Evolutionary conservation across 805 yeast genomes (phyloP).

Genomic region (Hanseniaspora clermontiae): DNA sequence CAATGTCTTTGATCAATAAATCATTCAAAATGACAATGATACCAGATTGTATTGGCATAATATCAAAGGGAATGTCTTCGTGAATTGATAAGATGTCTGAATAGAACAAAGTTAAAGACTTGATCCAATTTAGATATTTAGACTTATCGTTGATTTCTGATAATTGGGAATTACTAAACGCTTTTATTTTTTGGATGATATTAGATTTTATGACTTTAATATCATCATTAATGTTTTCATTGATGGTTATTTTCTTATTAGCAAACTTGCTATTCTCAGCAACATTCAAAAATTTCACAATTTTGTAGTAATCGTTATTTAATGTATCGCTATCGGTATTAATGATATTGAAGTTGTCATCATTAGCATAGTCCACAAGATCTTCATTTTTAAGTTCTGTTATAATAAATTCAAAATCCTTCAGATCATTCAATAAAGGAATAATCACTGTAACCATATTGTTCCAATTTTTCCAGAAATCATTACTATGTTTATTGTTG

Average conservation of each 20-base stretch:
- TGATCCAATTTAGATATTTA: constrained; percentile 7
- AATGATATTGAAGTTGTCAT: background rate
- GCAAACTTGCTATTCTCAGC: background rate
- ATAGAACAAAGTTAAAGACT: background rate
- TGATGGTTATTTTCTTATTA: background rate
- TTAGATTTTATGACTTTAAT: background rate
- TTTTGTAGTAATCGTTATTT: background rate
- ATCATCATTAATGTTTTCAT: background rate
- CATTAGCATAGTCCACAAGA: background rate
- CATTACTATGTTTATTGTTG: constrained; percentile 10
- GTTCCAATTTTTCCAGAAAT: constrained; percentile 13
- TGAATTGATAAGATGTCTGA: background rate
- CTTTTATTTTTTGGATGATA: background rate
- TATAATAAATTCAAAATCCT: background rate
- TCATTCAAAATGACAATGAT: background rate
- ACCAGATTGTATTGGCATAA: background rate
- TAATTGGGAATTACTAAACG: background rate
- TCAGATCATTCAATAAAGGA: constrained; percentile 1
- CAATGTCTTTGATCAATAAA: constrained; percentile 1
- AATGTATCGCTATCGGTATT: background rate
- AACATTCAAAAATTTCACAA: background rate
- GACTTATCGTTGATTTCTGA: background rate
- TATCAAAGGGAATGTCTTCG: background rate
- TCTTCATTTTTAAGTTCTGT: background rate
- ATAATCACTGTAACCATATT: background rate